These are phyloP conservation scores for Tolypocladium endophyticum DNA, from an alignment of 2,329 filamentous ascomycete genomes.

Conservation along the genomic window DNA sequence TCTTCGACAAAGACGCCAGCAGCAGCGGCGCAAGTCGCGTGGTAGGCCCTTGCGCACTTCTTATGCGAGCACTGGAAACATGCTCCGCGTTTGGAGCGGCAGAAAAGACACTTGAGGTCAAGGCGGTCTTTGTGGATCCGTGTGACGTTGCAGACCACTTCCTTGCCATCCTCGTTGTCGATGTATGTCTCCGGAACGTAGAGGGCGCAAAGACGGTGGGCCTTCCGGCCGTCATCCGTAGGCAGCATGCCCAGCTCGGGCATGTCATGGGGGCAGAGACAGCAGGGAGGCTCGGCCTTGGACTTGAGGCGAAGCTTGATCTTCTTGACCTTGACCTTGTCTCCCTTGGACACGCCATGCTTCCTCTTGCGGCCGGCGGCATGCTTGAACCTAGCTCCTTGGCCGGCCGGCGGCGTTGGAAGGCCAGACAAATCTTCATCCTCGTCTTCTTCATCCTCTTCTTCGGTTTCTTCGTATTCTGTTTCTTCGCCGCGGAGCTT, in stretches of 20 bases:
- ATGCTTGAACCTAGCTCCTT: constrained; percentile 57
- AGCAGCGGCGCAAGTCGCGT: constrained; percentile 86
- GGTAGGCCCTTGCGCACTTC: constrained; percentile 88
- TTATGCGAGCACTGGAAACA: constrained; percentile 95
- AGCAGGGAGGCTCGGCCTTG: constrained; percentile 68
- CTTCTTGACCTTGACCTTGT: constrained; percentile 58
- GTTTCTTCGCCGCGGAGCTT: constrained; percentile 84
- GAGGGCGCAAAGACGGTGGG: constrained; percentile 78
- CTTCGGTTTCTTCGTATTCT: constrained; percentile 64
- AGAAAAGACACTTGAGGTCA: constrained; percentile 90
- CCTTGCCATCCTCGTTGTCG: constrained; percentile 56
- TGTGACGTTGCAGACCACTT: constrained; percentile 68
- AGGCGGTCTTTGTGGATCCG: constrained; percentile 77
- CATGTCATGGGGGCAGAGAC: constrained; percentile 85
- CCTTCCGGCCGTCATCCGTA: constrained; percentile 79
- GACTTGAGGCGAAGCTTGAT: constrained; percentile 67
- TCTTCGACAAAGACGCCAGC: constrained; percentile 89
- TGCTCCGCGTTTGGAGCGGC: constrained; percentile 85
- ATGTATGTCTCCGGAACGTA: constrained; percentile 92
- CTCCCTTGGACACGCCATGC: constrained; percentile 20
- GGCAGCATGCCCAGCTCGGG: constrained; percentile 70
- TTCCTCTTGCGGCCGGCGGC: constrained; percentile 51
- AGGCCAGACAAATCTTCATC: constrained; percentile 56
- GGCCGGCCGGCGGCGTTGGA: constrained; percentile 67
- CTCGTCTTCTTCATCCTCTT: constrained; percentile 54